These are phyloP conservation scores for Candida sanyaensis DNA, from an alignment of 1,139 yeast species.

Conservation along the genomic window DNA sequence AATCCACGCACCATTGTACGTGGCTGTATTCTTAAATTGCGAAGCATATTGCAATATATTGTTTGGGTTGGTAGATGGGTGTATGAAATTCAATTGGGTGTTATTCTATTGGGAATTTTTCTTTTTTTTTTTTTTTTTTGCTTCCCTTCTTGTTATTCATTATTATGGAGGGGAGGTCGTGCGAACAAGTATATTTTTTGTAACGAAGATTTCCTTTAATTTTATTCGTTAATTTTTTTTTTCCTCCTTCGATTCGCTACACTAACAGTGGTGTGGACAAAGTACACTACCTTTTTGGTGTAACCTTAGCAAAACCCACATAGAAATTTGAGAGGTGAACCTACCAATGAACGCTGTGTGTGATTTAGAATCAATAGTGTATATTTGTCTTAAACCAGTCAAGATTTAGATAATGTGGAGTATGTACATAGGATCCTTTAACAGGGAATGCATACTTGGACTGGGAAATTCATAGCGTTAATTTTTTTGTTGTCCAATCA, in stretches of 20 bases:
- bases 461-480: no score
- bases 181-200: constrained; percentile 7
- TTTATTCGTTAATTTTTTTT: constrained; percentile 22
- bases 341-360: no score
- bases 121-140: constrained; percentile 3
- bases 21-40: constrained; percentile 19
- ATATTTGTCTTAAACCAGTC: no score
- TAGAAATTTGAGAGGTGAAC: no score
- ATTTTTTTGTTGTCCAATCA: no score
- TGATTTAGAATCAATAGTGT: no score
- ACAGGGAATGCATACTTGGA: no score
- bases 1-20: constrained; percentile 28
- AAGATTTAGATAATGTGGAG: no score
- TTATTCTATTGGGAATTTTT: constrained; percentile 7
- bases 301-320: no score
- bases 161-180: background rate
- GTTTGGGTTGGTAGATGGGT: background rate
- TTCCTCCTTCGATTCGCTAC: background rate
- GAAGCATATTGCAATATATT: constrained; percentile 20
- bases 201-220: constrained; percentile 24
- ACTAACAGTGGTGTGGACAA: background rate
- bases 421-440: no score
- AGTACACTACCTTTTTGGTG: no score
- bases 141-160: constrained; percentile 12
- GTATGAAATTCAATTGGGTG: background rate